Evolutionary conservation across 2,329 filamentous ascomycete species (phyloP), one percentile per base, ranked within the genome.

Genomic region (Epichloe sp.): DNA sequence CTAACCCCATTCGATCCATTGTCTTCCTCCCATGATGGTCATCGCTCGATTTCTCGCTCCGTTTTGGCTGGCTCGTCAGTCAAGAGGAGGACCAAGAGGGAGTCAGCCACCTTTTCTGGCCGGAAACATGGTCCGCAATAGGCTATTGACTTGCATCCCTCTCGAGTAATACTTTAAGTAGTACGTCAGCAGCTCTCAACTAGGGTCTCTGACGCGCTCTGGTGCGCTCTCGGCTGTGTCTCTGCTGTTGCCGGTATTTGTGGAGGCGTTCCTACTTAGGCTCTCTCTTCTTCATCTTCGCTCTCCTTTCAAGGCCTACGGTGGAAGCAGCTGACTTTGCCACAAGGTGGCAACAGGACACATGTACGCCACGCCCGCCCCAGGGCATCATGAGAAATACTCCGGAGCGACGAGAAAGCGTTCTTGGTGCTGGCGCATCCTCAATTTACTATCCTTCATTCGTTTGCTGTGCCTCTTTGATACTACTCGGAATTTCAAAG

Each of bases 321-420:
- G 60, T 63, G 62, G 62, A 58, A 58, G 60, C 62, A 63, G 59
- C 61, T 65, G 62, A 64, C 62, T 63, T 48, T 37, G 50, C 31
- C 49, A 60, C 56, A 53, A 53, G 56, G 42, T 48, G 51, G 40
- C 44, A 35, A 50, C 21, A 10, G 15, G 19, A 34, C 12, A n/a
- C 23, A 42, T 4, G 21, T 21, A 40, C 19, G 47, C 21, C 61
- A 60, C 61, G 59, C 59, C 23, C 23, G 23, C 23, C 23, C 23
- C 23, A 7, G 6, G 26, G 26, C 26, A 38, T 38, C 36, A 38
- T 37, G 36, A n/a, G 36, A 37, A 37, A n/a, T 3, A 26, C 26
- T 26, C 26, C 26, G 26, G 26, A 8, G 26, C 26, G 26, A 8
- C 26, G 26, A 26, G 7, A n/a, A 40, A n/a, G 37, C 7, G 37